phyloP scores from a whole-genome alignment of 2,329 filamentous ascomycete genomes.

The Colletotrichum destructivum region DNA sequence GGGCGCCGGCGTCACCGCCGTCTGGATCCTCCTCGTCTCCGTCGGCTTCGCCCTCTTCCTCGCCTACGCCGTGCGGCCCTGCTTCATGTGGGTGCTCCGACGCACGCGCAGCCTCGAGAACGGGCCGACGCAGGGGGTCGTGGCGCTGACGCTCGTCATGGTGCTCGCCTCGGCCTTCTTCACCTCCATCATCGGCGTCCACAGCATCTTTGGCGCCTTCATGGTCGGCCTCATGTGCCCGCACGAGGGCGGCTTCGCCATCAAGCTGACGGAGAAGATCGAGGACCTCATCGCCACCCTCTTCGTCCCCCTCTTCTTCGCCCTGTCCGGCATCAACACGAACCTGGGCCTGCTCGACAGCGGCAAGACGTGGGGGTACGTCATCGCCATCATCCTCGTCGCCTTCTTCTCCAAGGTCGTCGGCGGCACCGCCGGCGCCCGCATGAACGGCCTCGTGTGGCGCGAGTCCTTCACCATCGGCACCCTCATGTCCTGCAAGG shows the following conservation, averaged over 20 bases:
- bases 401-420: slow-evolving; percentile 84
- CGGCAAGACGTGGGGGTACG: slow-evolving; percentile 82
- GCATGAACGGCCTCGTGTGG: slow-evolving; percentile 81
- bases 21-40: slow-evolving; percentile 65
- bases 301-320: slow-evolving; percentile 81
- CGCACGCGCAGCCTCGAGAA: slow-evolving; percentile 85
- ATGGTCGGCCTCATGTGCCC: slow-evolving; percentile 91
- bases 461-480: slow-evolving; percentile 86
- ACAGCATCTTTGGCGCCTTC: slow-evolving; percentile 95
- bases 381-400: slow-evolving; percentile 82
- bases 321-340: slow-evolving; percentile 84
- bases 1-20: slow-evolving; percentile 82
- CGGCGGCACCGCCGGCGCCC: slow-evolving; percentile 81
- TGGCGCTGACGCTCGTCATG: slow-evolving; percentile 85
- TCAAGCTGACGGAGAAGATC: slow-evolving; percentile 93
- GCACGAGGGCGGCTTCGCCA: slow-evolving; percentile 89
- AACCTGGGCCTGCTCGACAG: slow-evolving; percentile 82
- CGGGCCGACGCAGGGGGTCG: slow-evolving; percentile 87
- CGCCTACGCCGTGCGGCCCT: slow-evolving; percentile 79
- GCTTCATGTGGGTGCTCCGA: slow-evolving; percentile 81
- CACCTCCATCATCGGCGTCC: slow-evolving; percentile 89
- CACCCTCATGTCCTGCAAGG: slow-evolving; percentile 89
- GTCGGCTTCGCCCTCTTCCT: slow-evolving; percentile 74
- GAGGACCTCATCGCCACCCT: slow-evolving; percentile 90
- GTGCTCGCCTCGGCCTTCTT: slow-evolving; percentile 87